Conservation (phyloP, 495 filamentous ascomycete species). For the Hypoxylon fragiforme region DNA sequence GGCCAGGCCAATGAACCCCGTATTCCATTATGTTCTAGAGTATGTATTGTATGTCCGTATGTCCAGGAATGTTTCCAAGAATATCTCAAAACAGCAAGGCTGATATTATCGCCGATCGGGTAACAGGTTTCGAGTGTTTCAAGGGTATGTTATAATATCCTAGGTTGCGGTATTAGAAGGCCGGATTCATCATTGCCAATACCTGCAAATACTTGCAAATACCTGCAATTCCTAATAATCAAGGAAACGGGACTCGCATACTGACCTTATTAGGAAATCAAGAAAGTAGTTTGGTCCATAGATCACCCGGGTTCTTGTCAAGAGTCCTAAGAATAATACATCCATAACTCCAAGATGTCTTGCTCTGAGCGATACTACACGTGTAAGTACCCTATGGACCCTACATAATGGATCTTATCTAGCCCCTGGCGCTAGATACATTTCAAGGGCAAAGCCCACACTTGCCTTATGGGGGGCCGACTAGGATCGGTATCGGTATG, state of each 20-base stretch:
- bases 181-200: conserved; percentile 4
- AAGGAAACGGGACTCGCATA: too few species aligned
- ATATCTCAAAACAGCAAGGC: conserved; percentile 22
- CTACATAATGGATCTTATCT: conserved; percentile 6
- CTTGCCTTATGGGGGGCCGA: conserved; percentile 7
- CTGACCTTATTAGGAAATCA: too few species aligned
- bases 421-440: not conserved
- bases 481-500: conserved; percentile 10
- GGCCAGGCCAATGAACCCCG: conserved; percentile 7
- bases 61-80: too few species aligned
- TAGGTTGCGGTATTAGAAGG: not conserved
- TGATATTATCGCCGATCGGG: conserved; percentile 25
- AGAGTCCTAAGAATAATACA: too few species aligned
- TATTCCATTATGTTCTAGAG: too few species aligned
- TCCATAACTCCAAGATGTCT: too few species aligned
- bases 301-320: too few species aligned
- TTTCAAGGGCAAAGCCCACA: conserved; percentile 15
- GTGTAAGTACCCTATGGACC: too few species aligned
- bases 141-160: conserved; percentile 12
- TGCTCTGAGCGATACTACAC: too few species aligned
- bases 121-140: conserved; percentile 21
- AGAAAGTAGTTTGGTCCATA: not conserved
- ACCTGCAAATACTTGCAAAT: too few species aligned
- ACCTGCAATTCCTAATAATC: too few species aligned
- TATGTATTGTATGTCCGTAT: too few species aligned